Conservation (phyloP, 345 rosid species). For the Eucalyptus coolabah region DNA sequence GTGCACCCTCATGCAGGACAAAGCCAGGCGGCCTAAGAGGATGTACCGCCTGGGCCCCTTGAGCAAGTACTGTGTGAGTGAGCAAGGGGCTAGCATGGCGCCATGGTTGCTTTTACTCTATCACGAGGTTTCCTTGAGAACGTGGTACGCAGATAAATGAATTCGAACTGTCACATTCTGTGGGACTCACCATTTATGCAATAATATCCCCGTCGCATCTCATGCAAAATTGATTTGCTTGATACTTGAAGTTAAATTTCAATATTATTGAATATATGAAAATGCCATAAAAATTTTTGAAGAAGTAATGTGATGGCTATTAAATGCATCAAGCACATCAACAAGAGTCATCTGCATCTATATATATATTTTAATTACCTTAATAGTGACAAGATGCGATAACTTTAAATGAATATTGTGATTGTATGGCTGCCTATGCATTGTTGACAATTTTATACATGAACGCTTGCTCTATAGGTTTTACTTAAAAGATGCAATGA, state of each 20-base stretch:
- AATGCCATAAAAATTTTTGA: background rate
- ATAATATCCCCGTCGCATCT: background rate
- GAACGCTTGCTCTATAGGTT: too few species aligned
- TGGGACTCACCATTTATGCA: background rate
- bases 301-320: background rate
- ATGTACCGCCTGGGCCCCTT: conserved; percentile 12
- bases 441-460: too few species aligned
- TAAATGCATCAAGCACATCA: background rate
- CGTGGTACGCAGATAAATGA: conserved; percentile 6
- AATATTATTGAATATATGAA: background rate
- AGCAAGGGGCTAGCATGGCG: conserved; percentile 11
- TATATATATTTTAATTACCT: too few species aligned
- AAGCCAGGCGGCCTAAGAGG: background rate
- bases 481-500: too few species aligned
- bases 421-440: too few species aligned
- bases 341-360: background rate
- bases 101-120: conserved; percentile 16
- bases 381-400: too few species aligned
- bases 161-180: background rate
- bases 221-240: background rate
- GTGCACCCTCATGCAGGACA: background rate
- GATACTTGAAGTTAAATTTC: background rate
- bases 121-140: conserved; percentile 16
- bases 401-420: too few species aligned
- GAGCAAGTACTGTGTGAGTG: conserved; percentile 15